Conservation (phyloP, 2,329 filamentous ascomycete genomes). For the Aspergillus fischeri region DNA sequence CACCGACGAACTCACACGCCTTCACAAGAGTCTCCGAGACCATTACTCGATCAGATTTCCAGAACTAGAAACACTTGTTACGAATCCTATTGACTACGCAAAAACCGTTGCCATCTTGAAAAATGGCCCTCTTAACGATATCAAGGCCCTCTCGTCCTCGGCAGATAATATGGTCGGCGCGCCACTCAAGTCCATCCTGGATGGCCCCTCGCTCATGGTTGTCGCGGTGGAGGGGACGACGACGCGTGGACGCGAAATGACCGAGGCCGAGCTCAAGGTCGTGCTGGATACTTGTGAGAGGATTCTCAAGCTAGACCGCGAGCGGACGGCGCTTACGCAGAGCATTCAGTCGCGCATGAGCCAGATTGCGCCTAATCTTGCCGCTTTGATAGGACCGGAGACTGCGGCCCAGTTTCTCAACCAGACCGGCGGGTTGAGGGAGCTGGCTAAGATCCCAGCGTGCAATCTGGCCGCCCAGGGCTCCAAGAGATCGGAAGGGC, state of each 20-base stretch:
- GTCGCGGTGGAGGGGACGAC: conserved; percentile 93
- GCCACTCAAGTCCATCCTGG: conserved; percentile 74
- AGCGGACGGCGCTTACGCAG: conserved; percentile 80
- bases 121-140: conserved; percentile 85
- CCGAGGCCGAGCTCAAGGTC: conserved; percentile 66
- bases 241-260: conserved; percentile 75
- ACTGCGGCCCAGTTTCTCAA: conserved; percentile 97
- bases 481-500: conserved; percentile 76
- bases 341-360: conserved; percentile 98
- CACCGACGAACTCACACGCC: conserved; percentile 83
- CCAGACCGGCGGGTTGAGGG: conserved; percentile 81
- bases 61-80: conserved; percentile 84
- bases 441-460: conserved; percentile 84
- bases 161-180: conserved; percentile 73
- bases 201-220: conserved; percentile 89
- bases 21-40: conserved; percentile 95
- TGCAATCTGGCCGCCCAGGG: conserved; percentile 91
- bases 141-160: conserved; percentile 73
- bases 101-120: conserved; percentile 91
- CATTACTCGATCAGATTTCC: conserved; percentile 94
- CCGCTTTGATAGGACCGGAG: conserved; percentile 81
- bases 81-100: conserved; percentile 89
- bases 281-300: conserved; percentile 80
- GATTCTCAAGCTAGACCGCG: conserved; percentile 79
- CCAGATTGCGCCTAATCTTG: conserved; percentile 90